These are phyloP conservation scores for Endoconidiophora laricicola DNA, from an alignment of 2,329 filamentous ascomycete species.

Conservation along the genomic window DNA sequence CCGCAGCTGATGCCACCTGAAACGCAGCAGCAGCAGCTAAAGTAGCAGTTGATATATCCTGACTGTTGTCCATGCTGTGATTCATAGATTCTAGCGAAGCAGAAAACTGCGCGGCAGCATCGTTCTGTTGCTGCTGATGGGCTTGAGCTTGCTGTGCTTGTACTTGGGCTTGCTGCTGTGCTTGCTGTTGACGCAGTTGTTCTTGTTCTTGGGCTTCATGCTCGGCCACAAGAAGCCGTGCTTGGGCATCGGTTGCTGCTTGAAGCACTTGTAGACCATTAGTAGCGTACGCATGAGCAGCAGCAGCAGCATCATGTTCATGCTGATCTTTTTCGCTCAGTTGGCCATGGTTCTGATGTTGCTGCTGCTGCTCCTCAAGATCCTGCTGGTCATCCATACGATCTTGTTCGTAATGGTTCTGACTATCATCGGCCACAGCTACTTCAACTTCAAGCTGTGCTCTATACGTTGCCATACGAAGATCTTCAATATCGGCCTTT, in stretches of 20 bases:
- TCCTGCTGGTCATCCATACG: no score
- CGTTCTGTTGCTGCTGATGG: constrained; percentile 11
- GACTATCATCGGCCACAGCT: no score
- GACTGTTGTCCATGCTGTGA: constrained; percentile 1
- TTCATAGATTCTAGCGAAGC: constrained; percentile 3
- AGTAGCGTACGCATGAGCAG: constrained; percentile 22
- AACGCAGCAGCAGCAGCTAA: constrained; percentile 10
- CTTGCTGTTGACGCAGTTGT: constrained; percentile 11
- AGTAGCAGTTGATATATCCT: constrained; percentile 6
- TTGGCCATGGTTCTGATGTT: no score
- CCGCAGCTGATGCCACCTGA: constrained; percentile 4
- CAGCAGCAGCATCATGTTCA: constrained; percentile 1
- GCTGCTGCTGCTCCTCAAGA: no score
- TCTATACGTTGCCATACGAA: no score
- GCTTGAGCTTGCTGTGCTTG: background rate
- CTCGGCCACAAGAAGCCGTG: constrained; percentile 23
- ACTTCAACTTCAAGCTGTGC: no score
- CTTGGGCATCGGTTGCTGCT: constrained; percentile 28
- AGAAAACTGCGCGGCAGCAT: constrained; percentile 11
- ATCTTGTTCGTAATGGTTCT: no score
- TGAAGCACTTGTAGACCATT: constrained; percentile 30
- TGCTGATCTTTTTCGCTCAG: no score
- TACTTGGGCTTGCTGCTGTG: constrained; percentile 14
- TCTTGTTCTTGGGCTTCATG: constrained; percentile 15
- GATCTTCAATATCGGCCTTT: no score